Evolutionary conservation across 306 rosid genomes (phyloP).

Genomic region (Acacia acuminata): DNA sequence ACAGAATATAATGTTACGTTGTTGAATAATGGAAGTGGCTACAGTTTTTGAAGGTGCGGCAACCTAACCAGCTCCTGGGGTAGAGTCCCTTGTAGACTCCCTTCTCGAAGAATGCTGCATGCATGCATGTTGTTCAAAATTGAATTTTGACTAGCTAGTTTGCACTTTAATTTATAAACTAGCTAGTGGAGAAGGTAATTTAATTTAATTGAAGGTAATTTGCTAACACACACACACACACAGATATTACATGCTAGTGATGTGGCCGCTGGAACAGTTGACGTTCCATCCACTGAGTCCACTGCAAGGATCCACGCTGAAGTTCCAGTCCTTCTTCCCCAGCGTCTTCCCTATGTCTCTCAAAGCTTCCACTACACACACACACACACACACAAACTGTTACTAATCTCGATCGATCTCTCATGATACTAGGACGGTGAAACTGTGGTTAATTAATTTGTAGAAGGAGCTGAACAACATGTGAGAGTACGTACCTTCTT

Average conservation of each 20-base stretch:
- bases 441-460: no score
- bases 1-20: no score
- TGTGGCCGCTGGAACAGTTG: no score
- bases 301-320: neutral
- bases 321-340: neutral
- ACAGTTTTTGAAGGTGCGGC: conserved; percentile 36
- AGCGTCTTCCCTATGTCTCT: neutral
- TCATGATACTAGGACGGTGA: no score
- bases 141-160: neutral
- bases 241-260: no score
- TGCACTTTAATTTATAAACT: no score
- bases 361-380: neutral
- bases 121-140: neutral
- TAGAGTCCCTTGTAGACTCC: conserved; percentile 37
- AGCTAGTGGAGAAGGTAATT: no score
- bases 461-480: no score
- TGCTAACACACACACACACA: no score
- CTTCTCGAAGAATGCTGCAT: conserved; percentile 26
- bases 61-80: conserved; percentile 35
- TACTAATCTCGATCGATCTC: no score
- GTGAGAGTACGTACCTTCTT: neutral
- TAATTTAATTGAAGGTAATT: no score
- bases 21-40: neutral
- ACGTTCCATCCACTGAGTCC: no score
- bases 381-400: neutral